These are phyloP conservation scores for Rosa multiflora DNA, from an alignment of 306 rosid species.

Conservation along the genomic window DNA sequence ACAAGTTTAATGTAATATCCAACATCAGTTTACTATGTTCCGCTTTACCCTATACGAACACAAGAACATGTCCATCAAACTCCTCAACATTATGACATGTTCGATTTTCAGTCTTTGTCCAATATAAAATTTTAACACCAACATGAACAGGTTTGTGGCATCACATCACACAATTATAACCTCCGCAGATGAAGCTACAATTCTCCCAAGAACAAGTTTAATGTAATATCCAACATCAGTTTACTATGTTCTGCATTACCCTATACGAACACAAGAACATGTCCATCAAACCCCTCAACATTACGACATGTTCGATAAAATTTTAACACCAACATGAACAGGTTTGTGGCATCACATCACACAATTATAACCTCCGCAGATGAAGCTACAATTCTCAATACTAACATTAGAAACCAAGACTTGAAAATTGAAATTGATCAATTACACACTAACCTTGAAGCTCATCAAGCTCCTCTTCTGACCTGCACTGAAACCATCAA, in stretches of 20 bases:
- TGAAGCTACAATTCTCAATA: background rate
- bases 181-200: background rate
- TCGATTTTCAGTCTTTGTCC: background rate
- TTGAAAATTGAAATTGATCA: background rate
- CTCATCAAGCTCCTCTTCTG: conserved; percentile 93
- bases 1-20: background rate
- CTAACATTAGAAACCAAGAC: background rate
- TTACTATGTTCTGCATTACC: no score
- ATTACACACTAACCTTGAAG: conserved; percentile 64
- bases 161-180: background rate
- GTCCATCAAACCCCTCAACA: background rate
- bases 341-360: background rate
- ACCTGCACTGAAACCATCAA: conserved; percentile 96
- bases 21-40: background rate
- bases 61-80: background rate
- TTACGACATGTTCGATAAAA: background rate
- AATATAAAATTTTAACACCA: background rate
- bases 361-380: background rate
- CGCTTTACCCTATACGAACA: background rate
- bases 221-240: no score
- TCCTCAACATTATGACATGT: background rate
- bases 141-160: background rate
- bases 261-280: background rate
- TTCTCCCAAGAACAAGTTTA: no score
- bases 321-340: background rate